Evolutionary conservation across 805 yeast species (phyloP).

Genomic region (Candida maltosa): DNA sequence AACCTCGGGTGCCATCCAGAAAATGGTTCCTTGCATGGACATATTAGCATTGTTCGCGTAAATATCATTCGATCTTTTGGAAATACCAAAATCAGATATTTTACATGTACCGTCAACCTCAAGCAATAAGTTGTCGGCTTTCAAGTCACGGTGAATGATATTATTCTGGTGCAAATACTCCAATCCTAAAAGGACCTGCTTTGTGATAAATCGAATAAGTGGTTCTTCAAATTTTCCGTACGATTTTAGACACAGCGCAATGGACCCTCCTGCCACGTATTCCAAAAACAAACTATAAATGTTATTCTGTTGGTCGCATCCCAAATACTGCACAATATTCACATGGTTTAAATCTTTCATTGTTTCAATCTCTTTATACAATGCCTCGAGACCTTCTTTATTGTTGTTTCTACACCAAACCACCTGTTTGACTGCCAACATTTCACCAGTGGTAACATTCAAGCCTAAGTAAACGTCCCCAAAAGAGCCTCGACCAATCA

Average conservation of each 20-base stretch:
- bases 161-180: conserved; percentile 86
- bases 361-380: conserved; percentile 87
- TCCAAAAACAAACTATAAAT: conserved; percentile 87
- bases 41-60: conserved; percentile 89
- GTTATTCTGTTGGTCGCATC: conserved; percentile 75
- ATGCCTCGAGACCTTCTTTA: conserved; percentile 78
- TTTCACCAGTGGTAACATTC: conserved; percentile 95
- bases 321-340: conserved; percentile 93
- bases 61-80: conserved; percentile 61
- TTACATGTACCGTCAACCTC: conserved; percentile 93
- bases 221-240: conserved; percentile 84
- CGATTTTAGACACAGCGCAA: conserved; percentile 77
- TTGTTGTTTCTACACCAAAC: conserved; percentile 37
- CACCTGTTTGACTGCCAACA: conserved; percentile 98
- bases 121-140: conserved; percentile 85
- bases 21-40: conserved; percentile 98
- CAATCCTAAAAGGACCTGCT: conserved; percentile 80
- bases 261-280: conserved; percentile 97
- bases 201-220: conserved; percentile 66
- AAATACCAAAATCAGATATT: conserved; percentile 95
- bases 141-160: conserved; percentile 88
- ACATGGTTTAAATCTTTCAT: conserved; percentile 91
- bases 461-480: conserved; percentile 90
- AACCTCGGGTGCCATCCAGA: conserved; percentile 99
- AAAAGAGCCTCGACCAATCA: conserved; percentile 94